These are phyloP conservation scores for Bruguiera hainesii DNA, from an alignment of 441 rosid species.

Conservation along the genomic window DNA sequence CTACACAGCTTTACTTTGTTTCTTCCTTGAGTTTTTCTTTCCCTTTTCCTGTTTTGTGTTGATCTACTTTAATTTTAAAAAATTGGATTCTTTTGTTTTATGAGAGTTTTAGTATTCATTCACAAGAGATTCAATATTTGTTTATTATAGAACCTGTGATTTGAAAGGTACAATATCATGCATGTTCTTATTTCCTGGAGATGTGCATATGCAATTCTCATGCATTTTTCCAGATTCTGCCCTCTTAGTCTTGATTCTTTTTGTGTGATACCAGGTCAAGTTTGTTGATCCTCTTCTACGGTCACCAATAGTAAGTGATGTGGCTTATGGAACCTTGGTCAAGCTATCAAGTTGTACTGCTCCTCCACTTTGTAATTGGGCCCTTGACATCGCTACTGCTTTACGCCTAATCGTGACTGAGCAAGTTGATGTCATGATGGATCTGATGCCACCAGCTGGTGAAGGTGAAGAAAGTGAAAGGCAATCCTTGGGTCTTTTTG, in stretches of 20 bases:
- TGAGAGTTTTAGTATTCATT: not conserved
- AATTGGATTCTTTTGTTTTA: too few relatives aligned
- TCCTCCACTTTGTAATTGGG: slow-evolving; percentile 92
- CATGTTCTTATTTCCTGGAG: not conserved
- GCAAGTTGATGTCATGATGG: slow-evolving; percentile 50
- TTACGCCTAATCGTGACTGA: slow-evolving; percentile 68
- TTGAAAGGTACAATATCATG: not conserved
- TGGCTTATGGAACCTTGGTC: slow-evolving; percentile 82
- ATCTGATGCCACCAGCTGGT: slow-evolving; percentile 44
- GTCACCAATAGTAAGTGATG: slow-evolving; percentile 77
- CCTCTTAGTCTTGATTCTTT: slow-evolving; percentile 4
- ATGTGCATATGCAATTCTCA: not conserved
- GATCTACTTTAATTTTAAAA: too few relatives aligned
- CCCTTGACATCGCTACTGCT: slow-evolving; percentile 94
- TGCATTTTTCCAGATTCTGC: not conserved
- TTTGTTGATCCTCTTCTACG: slow-evolving; percentile 87
- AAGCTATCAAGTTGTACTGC: slow-evolving; percentile 85
- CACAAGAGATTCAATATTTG: not conserved
- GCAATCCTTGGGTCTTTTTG: slow-evolving; percentile 67
- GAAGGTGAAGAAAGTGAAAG: slow-evolving; percentile 53
- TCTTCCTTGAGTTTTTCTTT: too few relatives aligned
- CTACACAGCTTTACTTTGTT: not conserved
- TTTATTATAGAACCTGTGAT: not conserved
- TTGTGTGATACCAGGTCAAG: slow-evolving; percentile 47
- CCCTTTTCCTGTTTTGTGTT: too few relatives aligned